Conservation (phyloP, 2,329 filamentous ascomycete genomes). For the Orbilia quercus region DNA sequence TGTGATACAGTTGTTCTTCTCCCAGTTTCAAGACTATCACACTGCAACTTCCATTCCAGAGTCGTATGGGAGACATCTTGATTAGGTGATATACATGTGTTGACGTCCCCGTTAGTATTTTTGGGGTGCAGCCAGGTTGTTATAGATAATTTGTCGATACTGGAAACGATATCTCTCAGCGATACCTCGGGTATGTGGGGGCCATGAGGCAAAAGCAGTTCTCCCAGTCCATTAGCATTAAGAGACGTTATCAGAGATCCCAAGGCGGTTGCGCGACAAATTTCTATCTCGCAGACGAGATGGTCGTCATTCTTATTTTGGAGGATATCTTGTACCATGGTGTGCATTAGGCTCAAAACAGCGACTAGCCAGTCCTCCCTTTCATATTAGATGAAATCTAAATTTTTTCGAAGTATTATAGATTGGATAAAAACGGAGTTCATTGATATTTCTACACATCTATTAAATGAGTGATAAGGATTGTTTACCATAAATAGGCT, state of each 20-base stretch:
- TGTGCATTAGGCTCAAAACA: not conserved
- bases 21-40: too few species aligned
- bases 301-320: not conserved
- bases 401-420: too few species aligned
- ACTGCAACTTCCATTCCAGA: too few species aligned
- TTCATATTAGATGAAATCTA: slow-evolving; percentile 3
- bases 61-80: too few species aligned
- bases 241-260: slow-evolving; percentile 20
- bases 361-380: not conserved
- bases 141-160: not conserved
- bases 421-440: too few species aligned
- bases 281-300: not conserved
- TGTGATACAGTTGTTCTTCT: too few species aligned
- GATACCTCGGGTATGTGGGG: not conserved
- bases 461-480: not conserved
- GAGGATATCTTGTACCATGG: not conserved
- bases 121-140: too few species aligned
- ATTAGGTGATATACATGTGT: not conserved
- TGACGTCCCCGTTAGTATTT: slow-evolving; percentile 26
- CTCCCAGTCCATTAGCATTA: not conserved
- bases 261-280: slow-evolving; percentile 14
- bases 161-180: not conserved
- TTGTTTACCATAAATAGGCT: too few species aligned
- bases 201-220: not conserved
- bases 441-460: too few species aligned